phyloP scores from a whole-genome alignment of 73 alveolate species.

The Urostyla sp. region DNA sequence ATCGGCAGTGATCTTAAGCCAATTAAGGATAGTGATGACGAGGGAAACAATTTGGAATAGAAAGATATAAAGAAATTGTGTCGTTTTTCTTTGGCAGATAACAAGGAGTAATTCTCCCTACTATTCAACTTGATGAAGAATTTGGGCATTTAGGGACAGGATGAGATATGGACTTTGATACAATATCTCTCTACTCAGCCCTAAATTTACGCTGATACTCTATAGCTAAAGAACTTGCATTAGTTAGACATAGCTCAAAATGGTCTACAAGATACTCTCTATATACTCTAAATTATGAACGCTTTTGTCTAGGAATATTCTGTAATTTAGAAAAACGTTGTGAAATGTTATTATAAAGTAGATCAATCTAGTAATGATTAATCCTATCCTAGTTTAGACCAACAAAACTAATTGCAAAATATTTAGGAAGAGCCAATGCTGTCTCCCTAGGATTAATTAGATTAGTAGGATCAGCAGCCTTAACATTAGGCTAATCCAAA shows the following conservation, averaged over 20 bases:
- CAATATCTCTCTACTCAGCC: slow-evolving; percentile 55
- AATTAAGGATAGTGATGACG: no score
- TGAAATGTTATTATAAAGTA: slow-evolving; percentile 7
- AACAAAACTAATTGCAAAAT: background rate
- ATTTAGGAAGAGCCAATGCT: background rate
- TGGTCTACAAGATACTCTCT: slow-evolving; percentile 54
- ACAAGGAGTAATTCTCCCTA: slow-evolving; percentile 62
- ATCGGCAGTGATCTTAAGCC: slow-evolving; percentile 76
- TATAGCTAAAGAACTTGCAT: no score
- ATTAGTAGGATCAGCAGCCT: background rate
- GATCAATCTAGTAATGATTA: background rate
- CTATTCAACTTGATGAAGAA: slow-evolving; percentile 39
- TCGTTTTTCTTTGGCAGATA: no score
- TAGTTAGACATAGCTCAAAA: slow-evolving; percentile 19
- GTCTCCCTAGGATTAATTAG: background rate
- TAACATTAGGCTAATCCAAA: background rate
- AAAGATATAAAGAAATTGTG: no score
- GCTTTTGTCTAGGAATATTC: slow-evolving; percentile 56
- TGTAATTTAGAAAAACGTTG: background rate
- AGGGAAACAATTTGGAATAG: no score
- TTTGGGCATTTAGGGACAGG: background rate
- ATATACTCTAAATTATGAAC: slow-evolving; percentile 63
- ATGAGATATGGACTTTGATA: slow-evolving; percentile 20
- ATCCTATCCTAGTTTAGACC: background rate
- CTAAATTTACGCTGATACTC: slow-evolving; percentile 35